Base-by-base conservation (phyloP, 2,329 filamentous ascomycete species). In the Aspergillus sp. region DNA sequence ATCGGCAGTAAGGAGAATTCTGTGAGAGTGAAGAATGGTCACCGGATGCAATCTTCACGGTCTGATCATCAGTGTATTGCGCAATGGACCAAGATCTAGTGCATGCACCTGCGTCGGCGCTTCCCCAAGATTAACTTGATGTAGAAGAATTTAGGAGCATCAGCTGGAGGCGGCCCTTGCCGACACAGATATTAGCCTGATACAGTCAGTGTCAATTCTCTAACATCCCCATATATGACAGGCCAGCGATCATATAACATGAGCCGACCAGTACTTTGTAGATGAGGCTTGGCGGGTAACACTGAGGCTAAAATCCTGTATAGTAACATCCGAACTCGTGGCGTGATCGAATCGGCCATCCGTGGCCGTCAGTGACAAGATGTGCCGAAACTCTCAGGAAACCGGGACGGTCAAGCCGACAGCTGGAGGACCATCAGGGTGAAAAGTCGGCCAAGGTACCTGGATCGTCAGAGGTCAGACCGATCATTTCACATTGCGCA, bases 261-360 rank as follows among this genome's bases (percentile, higher is more conserved):
- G 45, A 25, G 10, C 21, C 21, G 43, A 43, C 17, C 19, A 47
- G 12, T 13, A 23, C 43, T 6, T 4, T 25, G 19, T 6, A 30
- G 45, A 9, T 43, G 17, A 19, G 39, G 25, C 45, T 49, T 49
- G 45, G 23, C 45, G 21, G 15, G 45, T 15, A 49, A 36, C 12
- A 15, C 13, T 25, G 47, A 30, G 30, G 47, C 47, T 28, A 28
- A 32, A 50, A 30, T 17, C 15, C 17, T 36, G 41, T 38, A 45
- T 32, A 36, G 12, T 36, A 17, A 28, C 47, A 47, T 56, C 56
- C 60, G 57, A 57, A 56, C 45, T 57, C 32, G 43, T 63, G 61
- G 61, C 58, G 47, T 63, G 61, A 63, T 63, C 55, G 19, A 55
- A 38, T 63, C 61, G 61, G 61, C 58, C 61, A 63, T 54, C 58